phyloP scores from a whole-genome alignment of 306 rosid genomes.

The Quercus cerris region DNA sequence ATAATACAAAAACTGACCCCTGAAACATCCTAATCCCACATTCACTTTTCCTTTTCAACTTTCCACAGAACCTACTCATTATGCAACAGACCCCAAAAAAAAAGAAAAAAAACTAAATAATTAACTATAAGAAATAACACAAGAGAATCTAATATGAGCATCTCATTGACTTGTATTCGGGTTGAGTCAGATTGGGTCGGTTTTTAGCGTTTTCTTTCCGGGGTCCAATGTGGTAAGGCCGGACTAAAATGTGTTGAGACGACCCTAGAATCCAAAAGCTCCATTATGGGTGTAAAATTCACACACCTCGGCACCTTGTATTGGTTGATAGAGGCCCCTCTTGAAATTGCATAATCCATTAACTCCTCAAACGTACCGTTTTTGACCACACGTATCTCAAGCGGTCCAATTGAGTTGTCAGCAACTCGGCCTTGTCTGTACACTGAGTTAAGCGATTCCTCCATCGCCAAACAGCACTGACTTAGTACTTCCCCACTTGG shows the following conservation, averaged over 20 bases:
- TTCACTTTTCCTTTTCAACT: not conserved
- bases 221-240: constrained; percentile 49
- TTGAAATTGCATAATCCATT: constrained; percentile 60
- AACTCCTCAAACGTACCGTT: constrained; percentile 54
- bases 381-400: constrained; percentile 50
- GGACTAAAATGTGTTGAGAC: constrained; percentile 52
- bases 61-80: not conserved
- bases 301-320: constrained; percentile 64
- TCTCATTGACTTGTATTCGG: constrained; percentile 7
- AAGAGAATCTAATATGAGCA: not conserved
- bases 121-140: not conserved
- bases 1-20: constrained; percentile 19
- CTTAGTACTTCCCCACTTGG: constrained; percentile 24
- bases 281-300: constrained; percentile 58
- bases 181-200: not conserved
- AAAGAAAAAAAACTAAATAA: not conserved
- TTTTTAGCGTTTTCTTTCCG: constrained; percentile 26
- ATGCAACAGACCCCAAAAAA: no score
- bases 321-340: constrained; percentile 64
- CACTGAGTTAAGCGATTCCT: constrained; percentile 51
- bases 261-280: constrained; percentile 51
- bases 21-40: constrained; percentile 25
- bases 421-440: constrained; percentile 55
- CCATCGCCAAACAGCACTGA: constrained; percentile 49
- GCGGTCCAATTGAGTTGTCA: constrained; percentile 50